These are phyloP conservation scores for Leptosphaerulina australis DNA, from an alignment of 2,329 filamentous ascomycete genomes.

Conservation along the genomic window DNA sequence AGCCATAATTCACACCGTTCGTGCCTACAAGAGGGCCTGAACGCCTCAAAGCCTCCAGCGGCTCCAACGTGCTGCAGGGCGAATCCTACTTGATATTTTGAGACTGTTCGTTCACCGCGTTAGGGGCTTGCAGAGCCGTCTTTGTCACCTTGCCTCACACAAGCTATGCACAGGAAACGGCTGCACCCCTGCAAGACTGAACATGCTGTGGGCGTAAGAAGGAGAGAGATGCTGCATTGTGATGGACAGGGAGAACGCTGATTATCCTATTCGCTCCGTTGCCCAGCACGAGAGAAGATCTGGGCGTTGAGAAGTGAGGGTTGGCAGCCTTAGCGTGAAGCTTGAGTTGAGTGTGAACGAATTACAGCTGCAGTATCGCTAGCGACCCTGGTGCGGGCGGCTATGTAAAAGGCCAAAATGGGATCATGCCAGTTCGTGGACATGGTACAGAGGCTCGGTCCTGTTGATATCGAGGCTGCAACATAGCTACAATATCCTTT, in stretches of 20 bases:
- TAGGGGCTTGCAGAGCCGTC: slow-evolving; percentile 17
- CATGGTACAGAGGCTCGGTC: slow-evolving; percentile 12
- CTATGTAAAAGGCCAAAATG: slow-evolving; percentile 16
- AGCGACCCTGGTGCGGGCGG: slow-evolving; percentile 13
- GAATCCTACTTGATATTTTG: slow-evolving; percentile 26
- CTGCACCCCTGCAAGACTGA: slow-evolving; percentile 16
- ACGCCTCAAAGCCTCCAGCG: slow-evolving; percentile 42
- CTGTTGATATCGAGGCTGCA: slow-evolving; percentile 8
- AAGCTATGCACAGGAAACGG: slow-evolving; percentile 17
- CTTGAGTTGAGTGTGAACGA: slow-evolving; percentile 27
- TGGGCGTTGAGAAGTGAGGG: slow-evolving; percentile 23
- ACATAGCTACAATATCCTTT: background rate
- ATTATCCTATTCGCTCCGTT: slow-evolving; percentile 25
- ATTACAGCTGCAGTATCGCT: slow-evolving; percentile 18
- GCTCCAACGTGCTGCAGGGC: slow-evolving; percentile 31
- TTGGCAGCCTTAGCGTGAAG: slow-evolving; percentile 24
- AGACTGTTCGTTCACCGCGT: slow-evolving; percentile 15
- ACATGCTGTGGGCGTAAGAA: slow-evolving; percentile 16
- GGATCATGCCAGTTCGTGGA: slow-evolving; percentile 9
- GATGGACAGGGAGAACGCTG: slow-evolving; percentile 15
- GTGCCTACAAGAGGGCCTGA: slow-evolving; percentile 23
- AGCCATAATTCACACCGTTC: slow-evolving; percentile 26
- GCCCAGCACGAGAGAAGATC: slow-evolving; percentile 25
- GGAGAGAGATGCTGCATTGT: slow-evolving; percentile 23
- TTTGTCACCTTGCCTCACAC: slow-evolving; percentile 29